These are phyloP conservation scores for Thymus quinquecostatus DNA, from an alignment of 257 asterid genomes.

Conservation along the genomic window DNA sequence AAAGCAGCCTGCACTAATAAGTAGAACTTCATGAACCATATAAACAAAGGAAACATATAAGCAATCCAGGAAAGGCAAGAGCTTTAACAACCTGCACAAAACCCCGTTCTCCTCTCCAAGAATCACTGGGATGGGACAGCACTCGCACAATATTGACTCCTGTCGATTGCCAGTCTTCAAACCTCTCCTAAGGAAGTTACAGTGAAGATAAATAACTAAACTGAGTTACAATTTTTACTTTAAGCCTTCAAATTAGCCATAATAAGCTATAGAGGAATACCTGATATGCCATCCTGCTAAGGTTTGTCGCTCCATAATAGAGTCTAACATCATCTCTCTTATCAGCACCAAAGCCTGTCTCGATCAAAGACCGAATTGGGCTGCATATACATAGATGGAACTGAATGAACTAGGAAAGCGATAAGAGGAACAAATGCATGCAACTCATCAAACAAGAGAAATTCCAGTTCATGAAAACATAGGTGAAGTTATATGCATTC, in stretches of 20 bases:
- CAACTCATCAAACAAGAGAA: neutral
- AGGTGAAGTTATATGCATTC: neutral
- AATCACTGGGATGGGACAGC: slow-evolving; percentile 78
- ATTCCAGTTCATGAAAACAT: neutral
- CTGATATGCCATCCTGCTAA: slow-evolving; percentile 86
- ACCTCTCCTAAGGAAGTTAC: slow-evolving; percentile 61
- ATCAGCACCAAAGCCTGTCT: slow-evolving; percentile 73
- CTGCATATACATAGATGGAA: slow-evolving; percentile 45
- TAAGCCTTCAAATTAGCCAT: slow-evolving; percentile 1
- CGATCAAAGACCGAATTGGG: slow-evolving; percentile 87
- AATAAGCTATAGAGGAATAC: slow-evolving; percentile 41
- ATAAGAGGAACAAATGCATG: slow-evolving; percentile 9
- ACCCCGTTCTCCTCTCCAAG: slow-evolving; percentile 84
- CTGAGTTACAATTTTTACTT: slow-evolving; percentile 1
- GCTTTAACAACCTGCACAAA: slow-evolving; percentile 66
- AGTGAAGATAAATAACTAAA: neutral
- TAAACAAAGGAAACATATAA: neutral
- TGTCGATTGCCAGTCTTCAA: slow-evolving; percentile 75
- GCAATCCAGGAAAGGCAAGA: slow-evolving; percentile 14
- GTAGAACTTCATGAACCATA: neutral
- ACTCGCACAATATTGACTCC: slow-evolving; percentile 81
- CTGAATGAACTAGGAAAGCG: slow-evolving; percentile 4
- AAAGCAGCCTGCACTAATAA: slow-evolving; percentile 74
- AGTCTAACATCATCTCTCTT: slow-evolving; percentile 82
- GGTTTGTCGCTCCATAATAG: slow-evolving; percentile 94